Percentiles rank a stretch among this genome's conserved stretches.
phyloP scores from a whole-genome alignment of 305 asterid species.

The Ilex paraguariensis region DNA sequence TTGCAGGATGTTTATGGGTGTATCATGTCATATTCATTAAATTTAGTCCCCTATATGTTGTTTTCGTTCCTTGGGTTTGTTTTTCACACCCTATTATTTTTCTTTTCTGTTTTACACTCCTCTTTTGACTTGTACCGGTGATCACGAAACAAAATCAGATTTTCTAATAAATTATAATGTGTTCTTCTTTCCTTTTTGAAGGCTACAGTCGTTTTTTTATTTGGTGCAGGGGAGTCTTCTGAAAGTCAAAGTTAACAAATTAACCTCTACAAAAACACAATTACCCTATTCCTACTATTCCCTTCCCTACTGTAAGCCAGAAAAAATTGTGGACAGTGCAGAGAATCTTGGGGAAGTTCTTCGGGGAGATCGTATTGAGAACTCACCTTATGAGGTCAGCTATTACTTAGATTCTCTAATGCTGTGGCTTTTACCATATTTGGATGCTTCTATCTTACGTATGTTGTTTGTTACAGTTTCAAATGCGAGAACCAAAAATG shows the following conservation, averaged over 20 bases:
- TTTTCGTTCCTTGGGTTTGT: no score
- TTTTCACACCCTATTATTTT: no score
- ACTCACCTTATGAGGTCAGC: conserved; percentile 75
- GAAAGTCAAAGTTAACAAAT: conserved; percentile 83
- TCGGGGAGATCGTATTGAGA: conserved; percentile 95
- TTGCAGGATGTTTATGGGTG: no score
- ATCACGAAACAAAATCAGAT: background rate
- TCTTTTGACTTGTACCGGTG: no score
- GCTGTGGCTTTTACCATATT: no score
- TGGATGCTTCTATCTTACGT: background rate
- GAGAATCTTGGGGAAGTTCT: conserved; percentile 96
- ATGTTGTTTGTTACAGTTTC: conserved; percentile 43
- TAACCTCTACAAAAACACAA: conserved; percentile 79
- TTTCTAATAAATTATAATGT: background rate
- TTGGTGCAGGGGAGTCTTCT: conserved; percentile 65
- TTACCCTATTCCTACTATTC: conserved; percentile 80
- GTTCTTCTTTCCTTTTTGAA: conserved; percentile 7
- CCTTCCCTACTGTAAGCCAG: conserved; percentile 65
- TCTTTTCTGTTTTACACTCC: no score
- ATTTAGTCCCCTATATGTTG: no score
- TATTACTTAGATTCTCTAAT: background rate
- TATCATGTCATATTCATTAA: no score
- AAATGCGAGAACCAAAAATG: conserved; percentile 43
- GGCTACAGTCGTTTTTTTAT: background rate
- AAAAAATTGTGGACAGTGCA: conserved; percentile 68